Evolutionary conservation across 139 green algal genomes (phyloP), one percentile per base, ranked within the genome.

Genomic region (Volvox africanus): DNA sequence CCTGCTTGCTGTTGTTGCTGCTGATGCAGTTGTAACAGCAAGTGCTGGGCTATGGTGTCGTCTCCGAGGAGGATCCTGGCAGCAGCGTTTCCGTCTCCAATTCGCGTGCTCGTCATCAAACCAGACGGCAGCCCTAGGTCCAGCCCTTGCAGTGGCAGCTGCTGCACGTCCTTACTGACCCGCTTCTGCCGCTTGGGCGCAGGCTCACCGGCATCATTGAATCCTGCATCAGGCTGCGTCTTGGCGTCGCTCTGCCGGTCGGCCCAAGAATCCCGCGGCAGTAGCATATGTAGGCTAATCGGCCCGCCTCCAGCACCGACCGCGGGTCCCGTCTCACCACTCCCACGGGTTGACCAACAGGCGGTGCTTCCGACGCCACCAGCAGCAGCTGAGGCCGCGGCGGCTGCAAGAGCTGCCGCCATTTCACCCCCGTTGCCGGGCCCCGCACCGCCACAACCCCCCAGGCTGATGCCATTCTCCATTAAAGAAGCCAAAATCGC

Each of bases 171-270:
- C 16, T 35, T 44, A 30, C 86, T 90, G 50, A 61, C 13, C 0
- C 86, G 86, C 86, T 90, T 90, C 71, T 90, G 86, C 20, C 86
- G 44, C 73, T 90, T 90, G 44, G 50, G 18, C 36, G 73, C 30
- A 0, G 86, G 86, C 86, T 84, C 86, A 14, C 50, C 32, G 11
- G 12, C n/a, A 0, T 86, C 80, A 17, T 61, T 21, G 18, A 30
- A 24, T 0, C 83, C 26, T 28, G 35, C 36, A 19, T 61, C 67
- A 26, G 16, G 22, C 61, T 28, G 37, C 50, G 80, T n/a, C 55
- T 73, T 68, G 28, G 14, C 28, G 0, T 44, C 50, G 13, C 17
- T 61, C 26, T 61, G 79, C 2, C 80, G 65, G n/a, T 61, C 35
- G 35, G 24, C 62, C 62, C 75, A 55, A 1, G 50, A 3, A 28